Evolutionary conservation across 306 rosid genomes (phyloP).

Genomic region (Sesbania bispinosa): DNA sequence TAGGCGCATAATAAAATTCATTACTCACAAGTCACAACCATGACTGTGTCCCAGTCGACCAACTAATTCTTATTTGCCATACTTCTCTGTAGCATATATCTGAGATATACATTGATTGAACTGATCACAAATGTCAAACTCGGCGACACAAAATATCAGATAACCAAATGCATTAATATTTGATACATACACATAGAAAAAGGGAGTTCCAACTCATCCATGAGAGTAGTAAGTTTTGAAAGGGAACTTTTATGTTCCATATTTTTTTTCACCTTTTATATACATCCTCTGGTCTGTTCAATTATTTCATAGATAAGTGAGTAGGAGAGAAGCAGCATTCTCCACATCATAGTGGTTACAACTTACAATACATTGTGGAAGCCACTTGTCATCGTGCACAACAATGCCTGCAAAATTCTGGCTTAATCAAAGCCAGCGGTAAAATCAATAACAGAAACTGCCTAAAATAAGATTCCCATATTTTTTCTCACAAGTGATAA

Average conservation of each 20-base stretch:
- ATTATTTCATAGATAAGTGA: constrained; percentile 35
- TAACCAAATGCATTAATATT: background rate
- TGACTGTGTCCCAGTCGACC: background rate
- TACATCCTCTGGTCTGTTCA: constrained; percentile 44
- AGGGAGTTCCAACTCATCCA: constrained; percentile 17
- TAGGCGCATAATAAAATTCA: too few species aligned
- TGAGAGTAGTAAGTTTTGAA: constrained; percentile 18
- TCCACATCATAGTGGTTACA: constrained; percentile 33
- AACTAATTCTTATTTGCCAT: background rate
- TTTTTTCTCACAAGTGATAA: background rate
- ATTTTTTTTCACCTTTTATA: constrained; percentile 43
- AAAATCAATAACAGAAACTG: constrained; percentile 13
- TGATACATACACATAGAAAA: background rate
- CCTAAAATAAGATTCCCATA: background rate
- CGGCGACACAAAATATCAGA: background rate
- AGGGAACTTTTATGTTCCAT: constrained; percentile 24
- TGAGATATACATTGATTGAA: background rate
- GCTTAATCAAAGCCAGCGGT: constrained; percentile 21
- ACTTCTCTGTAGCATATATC: background rate
- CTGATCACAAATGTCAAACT: background rate
- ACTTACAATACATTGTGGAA: constrained; percentile 43
- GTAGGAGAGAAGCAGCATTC: constrained; percentile 29
- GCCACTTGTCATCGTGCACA: constrained; percentile 28
- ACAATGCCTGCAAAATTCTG: constrained; percentile 45
- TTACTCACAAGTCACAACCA: too few species aligned